Conservation (phyloP, 1,284 basidiomycete genomes). For the Malassezia vespertilionis region DNA sequence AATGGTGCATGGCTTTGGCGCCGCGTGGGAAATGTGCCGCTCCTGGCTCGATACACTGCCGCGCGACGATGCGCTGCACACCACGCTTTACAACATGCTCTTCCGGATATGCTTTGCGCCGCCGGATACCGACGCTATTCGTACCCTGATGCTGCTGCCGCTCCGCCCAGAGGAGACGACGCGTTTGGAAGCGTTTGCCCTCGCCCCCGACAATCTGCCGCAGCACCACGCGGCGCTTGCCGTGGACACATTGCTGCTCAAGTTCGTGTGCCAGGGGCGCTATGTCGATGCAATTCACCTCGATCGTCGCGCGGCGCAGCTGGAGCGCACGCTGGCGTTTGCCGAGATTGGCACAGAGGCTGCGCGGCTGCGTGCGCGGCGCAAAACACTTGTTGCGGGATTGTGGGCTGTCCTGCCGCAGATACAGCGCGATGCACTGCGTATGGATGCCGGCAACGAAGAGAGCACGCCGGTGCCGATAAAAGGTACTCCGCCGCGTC, state of each 20-base stretch:
- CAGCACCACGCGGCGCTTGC: constrained; percentile 21
- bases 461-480: neutral
- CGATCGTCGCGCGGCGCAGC: constrained; percentile 19
- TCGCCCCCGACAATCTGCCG: constrained; percentile 6
- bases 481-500: too few relatives aligned
- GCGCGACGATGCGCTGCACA: neutral
- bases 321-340: constrained; percentile 3
- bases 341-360: neutral
- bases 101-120: constrained; percentile 31
- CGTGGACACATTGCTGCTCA: constrained; percentile 31
- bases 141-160: constrained; percentile 24
- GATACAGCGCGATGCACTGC: constrained; percentile 12
- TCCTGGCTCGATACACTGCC: constrained; percentile 3
- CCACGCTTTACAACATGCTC: constrained; percentile 4
- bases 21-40: constrained; percentile 11
- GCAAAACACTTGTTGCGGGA: constrained; percentile 14
- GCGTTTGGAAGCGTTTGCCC: constrained; percentile 22
- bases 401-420: constrained; percentile 13
- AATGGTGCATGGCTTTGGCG: constrained; percentile 9
- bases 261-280: constrained; percentile 29
- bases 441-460: neutral
- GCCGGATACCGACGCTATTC: constrained; percentile 24
- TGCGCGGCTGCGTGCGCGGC: constrained; percentile 7
- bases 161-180: constrained; percentile 23
- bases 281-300: constrained; percentile 37